These are phyloP conservation scores for Triangularia setosa DNA, from an alignment of 2,329 filamentous ascomycete genomes.

Conservation along the genomic window DNA sequence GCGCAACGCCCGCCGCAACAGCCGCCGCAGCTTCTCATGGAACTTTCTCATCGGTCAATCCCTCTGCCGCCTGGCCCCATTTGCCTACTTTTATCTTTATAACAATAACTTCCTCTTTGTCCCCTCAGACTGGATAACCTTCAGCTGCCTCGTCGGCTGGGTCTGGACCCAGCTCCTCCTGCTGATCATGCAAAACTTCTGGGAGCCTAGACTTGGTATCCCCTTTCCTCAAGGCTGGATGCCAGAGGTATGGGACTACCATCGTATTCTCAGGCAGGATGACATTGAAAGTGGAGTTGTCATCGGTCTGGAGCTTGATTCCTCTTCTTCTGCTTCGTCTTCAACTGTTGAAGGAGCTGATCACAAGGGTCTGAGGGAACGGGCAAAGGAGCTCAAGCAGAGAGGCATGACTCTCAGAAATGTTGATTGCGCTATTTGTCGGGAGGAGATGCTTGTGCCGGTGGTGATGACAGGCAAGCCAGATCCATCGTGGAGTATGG, in stretches of 20 bases:
- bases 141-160: slow-evolving; percentile 68
- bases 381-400: slow-evolving; percentile 32
- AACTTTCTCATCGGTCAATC: slow-evolving; percentile 85
- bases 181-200: slow-evolving; percentile 75
- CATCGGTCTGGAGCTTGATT: slow-evolving; percentile 57
- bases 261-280: slow-evolving; percentile 81
- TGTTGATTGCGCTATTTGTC: slow-evolving; percentile 94
- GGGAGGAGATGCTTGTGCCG: slow-evolving; percentile 78
- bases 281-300: slow-evolving; percentile 73
- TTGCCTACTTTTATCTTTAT: slow-evolving; percentile 80
- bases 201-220: slow-evolving; percentile 85
- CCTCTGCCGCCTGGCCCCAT: slow-evolving; percentile 69
- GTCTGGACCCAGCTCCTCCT: slow-evolving; percentile 80
- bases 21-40: slow-evolving; percentile 86
- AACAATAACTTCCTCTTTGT: slow-evolving; percentile 78
- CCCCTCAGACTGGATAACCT: slow-evolving; percentile 61
- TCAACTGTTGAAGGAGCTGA: background rate
- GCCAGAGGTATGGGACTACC: slow-evolving; percentile 87
- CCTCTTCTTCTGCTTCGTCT: background rate
- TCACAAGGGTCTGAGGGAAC: slow-evolving; percentile 26
- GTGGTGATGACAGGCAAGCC: slow-evolving; percentile 61
- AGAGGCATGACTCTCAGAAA: slow-evolving; percentile 37
- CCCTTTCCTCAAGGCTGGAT: slow-evolving; percentile 55
- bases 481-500: slow-evolving; percentile 49
- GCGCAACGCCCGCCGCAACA: slow-evolving; percentile 86